Evolutionary conservation across 164 flowering plant species (phyloP).

Genomic region (Aristolochia californica): DNA sequence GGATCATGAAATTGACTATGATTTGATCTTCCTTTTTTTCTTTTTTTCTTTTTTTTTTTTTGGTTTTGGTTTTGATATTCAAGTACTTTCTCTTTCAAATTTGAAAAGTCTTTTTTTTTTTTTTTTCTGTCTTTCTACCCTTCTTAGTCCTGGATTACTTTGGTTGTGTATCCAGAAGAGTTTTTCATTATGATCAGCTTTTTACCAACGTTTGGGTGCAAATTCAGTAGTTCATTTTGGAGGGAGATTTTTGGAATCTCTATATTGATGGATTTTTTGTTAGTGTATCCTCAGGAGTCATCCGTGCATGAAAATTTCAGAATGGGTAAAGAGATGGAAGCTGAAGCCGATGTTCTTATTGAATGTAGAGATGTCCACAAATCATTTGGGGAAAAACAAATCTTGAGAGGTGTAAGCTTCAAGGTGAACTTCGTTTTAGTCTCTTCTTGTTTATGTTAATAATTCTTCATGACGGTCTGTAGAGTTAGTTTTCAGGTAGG

Average conservation of each 20-base stretch:
- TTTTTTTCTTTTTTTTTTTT: too few relatives aligned
- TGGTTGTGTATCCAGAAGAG: too few relatives aligned
- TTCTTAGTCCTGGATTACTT: too few relatives aligned
- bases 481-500: too few relatives aligned
- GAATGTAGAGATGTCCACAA: conserved; percentile 85
- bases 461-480: neutral
- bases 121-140: too few relatives aligned
- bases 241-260: too few relatives aligned
- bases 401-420: conserved; percentile 90
- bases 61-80: too few relatives aligned
- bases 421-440: conserved; percentile 51
- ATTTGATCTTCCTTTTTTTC: too few relatives aligned
- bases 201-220: neutral
- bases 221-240: conserved; percentile 1
- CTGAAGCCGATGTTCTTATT: conserved; percentile 61
- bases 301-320: conserved; percentile 15
- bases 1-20: too few relatives aligned
- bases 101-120: neutral
- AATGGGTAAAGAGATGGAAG: conserved; percentile 21
- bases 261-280: neutral
- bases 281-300: conserved; percentile 28
- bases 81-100: too few relatives aligned
- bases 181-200: too few relatives aligned
- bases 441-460: neutral
- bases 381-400: conserved; percentile 90